A percentile compares a stretch with the other conserved stretches of the same genome.
Evolutionary conservation across 768 basidiomycete genomes (phyloP).

Genomic region (Lactarius evosmus): DNA sequence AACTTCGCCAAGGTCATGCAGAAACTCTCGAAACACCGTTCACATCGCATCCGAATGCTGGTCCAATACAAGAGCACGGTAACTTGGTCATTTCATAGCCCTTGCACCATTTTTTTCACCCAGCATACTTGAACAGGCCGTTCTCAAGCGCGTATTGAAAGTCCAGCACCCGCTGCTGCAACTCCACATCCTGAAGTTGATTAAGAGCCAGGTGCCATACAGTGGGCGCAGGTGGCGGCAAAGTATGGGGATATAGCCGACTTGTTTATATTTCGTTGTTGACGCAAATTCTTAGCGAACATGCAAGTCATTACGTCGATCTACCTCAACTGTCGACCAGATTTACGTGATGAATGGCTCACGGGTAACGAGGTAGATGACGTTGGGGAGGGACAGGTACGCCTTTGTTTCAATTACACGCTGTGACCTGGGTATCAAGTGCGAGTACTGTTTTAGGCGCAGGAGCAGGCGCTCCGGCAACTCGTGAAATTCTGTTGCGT

Average conservation of each 20-base stretch:
- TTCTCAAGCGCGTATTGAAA: conserved; percentile 90
- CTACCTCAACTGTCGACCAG: conserved; percentile 95
- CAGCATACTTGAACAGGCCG: conserved; percentile 54
- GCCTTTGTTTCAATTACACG: conserved; percentile 26
- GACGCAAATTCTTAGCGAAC: conserved; percentile 59
- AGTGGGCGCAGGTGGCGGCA: conserved; percentile 98
- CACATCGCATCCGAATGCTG: conserved; percentile 92
- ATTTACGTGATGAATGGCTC: conserved; percentile 96
- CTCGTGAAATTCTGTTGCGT: conserved; percentile 90
- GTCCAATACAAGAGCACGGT: conserved; percentile 99
- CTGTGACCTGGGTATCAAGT: conserved; percentile 8
- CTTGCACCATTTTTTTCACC: conserved; percentile 3
- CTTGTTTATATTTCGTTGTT: conserved; percentile 4
- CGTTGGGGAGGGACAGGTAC: conserved; percentile 84
- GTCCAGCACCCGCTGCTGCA: conserved; percentile 94
- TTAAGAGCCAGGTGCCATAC: conserved; percentile 98
- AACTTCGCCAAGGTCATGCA: conserved; percentile 99
- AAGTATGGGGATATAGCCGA: conserved; percentile 48
- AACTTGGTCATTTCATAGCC: conserved; percentile 31
- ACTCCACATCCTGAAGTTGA: conserved; percentile 90
- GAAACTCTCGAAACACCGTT: conserved; percentile 91
- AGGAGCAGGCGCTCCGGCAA: conserved; percentile 91
- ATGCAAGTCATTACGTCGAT: conserved; percentile 99
- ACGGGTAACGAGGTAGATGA: conserved; percentile 91
- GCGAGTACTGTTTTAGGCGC: conserved; percentile 52